phyloP scores from a whole-genome alignment of 164 flowering plant species.

The Saururus chinensis region DNA sequence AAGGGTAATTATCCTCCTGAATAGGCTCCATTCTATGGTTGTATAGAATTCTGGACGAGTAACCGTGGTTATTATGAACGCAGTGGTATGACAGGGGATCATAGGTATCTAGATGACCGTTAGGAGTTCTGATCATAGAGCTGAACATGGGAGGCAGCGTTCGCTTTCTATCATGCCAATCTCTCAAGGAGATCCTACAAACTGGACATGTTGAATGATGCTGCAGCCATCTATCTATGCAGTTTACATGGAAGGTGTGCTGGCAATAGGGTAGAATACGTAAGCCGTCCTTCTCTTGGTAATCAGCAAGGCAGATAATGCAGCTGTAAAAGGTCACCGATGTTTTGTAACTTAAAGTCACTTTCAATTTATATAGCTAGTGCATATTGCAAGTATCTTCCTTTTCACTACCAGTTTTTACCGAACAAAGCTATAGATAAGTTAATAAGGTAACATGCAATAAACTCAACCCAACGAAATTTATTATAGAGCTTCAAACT shows the following conservation, averaged over 20 bases:
- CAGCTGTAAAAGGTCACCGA: conserved; percentile 37
- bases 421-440: too few species aligned
- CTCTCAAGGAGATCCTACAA: conserved; percentile 72
- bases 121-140: conserved; percentile 47
- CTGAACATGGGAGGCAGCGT: conserved; percentile 71
- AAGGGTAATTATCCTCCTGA: conserved; percentile 33
- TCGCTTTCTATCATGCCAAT: conserved; percentile 51
- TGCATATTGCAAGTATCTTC: not conserved
- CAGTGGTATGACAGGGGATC: conserved; percentile 30
- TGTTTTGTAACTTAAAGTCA: not conserved
- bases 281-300: conserved; percentile 54
- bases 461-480: too few species aligned
- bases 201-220: conserved; percentile 92
- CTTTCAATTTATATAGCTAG: not conserved
- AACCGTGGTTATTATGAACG: conserved; percentile 23
- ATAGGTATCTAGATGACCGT: conserved; percentile 17
- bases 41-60: conserved; percentile 23
- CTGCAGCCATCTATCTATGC: conserved; percentile 93
- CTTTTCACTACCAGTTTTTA: too few species aligned
- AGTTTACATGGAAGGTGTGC: conserved; percentile 72
- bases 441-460: too few species aligned
- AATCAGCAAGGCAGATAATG: conserved; percentile 76
- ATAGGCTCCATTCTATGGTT: conserved; percentile 30
- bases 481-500: too few species aligned
- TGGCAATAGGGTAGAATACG: conserved; percentile 86